Conservation (phyloP, 2,329 filamentous ascomycete species). For the Penicillium sp. region DNA sequence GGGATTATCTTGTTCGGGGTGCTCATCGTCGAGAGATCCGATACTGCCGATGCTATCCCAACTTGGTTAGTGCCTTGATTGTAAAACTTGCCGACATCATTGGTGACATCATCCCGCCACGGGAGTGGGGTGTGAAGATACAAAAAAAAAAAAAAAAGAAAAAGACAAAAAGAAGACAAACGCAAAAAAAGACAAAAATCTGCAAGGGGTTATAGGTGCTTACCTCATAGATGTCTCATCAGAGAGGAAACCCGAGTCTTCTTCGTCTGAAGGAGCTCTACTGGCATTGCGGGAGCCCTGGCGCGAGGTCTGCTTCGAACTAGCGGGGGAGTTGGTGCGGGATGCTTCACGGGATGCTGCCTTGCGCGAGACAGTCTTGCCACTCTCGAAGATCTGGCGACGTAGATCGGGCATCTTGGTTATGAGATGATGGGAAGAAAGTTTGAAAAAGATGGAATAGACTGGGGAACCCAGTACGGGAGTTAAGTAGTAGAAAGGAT, state of each 20-base stretch:
- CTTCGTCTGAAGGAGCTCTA: conserved; percentile 59
- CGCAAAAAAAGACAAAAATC: too few relatives aligned
- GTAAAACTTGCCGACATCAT: conserved; percentile 8
- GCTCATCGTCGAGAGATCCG: conserved; percentile 66
- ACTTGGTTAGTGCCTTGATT: conserved; percentile 12
- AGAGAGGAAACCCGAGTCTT: conserved; percentile 55
- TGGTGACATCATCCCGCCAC: conserved; percentile 40
- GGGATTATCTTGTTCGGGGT: conserved; percentile 55
- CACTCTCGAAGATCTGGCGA: conserved; percentile 62
- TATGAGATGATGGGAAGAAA: neutral
- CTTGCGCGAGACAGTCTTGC: conserved; percentile 65
- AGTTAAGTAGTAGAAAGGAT: neutral
- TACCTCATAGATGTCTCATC: conserved; percentile 61
- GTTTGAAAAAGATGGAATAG: neutral
- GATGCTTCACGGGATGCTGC: conserved; percentile 57
- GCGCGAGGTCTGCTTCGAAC: conserved; percentile 54
- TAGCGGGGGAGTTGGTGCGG: conserved; percentile 52
- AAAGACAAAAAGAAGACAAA: neutral
- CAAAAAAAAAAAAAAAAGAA: conserved; percentile 34
- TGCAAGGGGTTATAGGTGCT: conserved; percentile 16
- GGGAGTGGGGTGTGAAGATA: conserved; percentile 20
- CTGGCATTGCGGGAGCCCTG: conserved; percentile 56
- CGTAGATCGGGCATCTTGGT: conserved; percentile 50
- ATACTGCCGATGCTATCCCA: conserved; percentile 57
- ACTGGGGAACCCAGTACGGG: neutral